Conservation (phyloP, 768 basidiomycete genomes). For the Tylopilus sp. region DNA sequence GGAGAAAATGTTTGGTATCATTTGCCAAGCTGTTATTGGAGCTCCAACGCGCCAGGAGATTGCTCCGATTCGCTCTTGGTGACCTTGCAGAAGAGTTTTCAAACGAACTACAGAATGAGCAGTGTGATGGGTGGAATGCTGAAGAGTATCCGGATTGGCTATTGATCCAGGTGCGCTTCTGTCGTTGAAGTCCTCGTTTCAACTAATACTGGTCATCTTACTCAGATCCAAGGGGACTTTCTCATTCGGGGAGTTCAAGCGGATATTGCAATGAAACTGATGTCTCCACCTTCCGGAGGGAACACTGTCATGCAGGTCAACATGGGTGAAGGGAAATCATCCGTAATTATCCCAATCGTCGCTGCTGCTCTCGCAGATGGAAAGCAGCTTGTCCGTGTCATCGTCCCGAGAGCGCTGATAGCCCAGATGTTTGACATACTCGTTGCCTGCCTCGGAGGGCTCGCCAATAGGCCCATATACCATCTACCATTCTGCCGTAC, state of each 20-base stretch:
- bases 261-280: slow-evolving; percentile 41
- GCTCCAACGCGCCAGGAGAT: not conserved
- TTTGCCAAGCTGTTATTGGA: slow-evolving; percentile 29
- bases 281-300: slow-evolving; percentile 28
- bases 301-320: slow-evolving; percentile 39
- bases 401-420: slow-evolving; percentile 42
- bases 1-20: no score
- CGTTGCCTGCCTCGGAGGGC: slow-evolving; percentile 36
- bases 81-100: slow-evolving; percentile 28
- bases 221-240: slow-evolving; percentile 36
- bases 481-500: slow-evolving; percentile 41
- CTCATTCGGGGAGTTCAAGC: slow-evolving; percentile 32
- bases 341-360: not conserved
- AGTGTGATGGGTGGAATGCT: slow-evolving; percentile 11
- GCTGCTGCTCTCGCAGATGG: slow-evolving; percentile 40
- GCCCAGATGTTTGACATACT: slow-evolving; percentile 47
- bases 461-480: slow-evolving; percentile 43
- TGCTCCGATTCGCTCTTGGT: slow-evolving; percentile 17
- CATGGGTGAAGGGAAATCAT: not conserved
- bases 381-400: slow-evolving; percentile 39
- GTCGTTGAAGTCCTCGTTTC: fast-evolving
- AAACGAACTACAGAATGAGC: slow-evolving; percentile 19
- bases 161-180: slow-evolving; percentile 37
- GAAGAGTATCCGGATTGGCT: slow-evolving; percentile 37
- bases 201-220: not conserved